Conservation (phyloP, 805 yeast species). For the Wickerhamomyces bovis region DNA sequence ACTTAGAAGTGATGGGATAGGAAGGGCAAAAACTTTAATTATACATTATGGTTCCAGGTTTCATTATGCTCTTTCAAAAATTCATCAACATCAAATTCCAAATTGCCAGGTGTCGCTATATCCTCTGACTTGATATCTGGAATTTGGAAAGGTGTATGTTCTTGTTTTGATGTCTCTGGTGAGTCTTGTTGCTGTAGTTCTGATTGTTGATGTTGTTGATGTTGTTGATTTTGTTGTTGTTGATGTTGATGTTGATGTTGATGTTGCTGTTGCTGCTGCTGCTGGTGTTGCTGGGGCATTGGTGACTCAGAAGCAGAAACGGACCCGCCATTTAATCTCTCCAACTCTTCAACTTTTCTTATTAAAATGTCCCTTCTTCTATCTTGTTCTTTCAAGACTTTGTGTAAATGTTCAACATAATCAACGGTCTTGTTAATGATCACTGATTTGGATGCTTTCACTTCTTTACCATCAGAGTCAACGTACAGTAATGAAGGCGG, state of each 20-base stretch:
- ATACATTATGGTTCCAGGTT: slow-evolving; percentile 9
- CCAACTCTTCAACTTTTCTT: slow-evolving; percentile 31
- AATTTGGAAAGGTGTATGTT: neutral
- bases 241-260: neutral
- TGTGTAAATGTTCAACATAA: slow-evolving; percentile 61
- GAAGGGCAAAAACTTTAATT: neutral
- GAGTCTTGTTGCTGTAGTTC: neutral
- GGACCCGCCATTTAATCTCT: slow-evolving; percentile 17
- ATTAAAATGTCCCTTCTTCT: slow-evolving; percentile 37
- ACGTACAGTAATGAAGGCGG: slow-evolving; percentile 64
- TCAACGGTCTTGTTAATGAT: slow-evolving; percentile 75
- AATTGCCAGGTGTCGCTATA: neutral
- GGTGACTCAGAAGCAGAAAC: slow-evolving; percentile 4
- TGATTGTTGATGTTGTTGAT: neutral
- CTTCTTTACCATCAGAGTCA: slow-evolving; percentile 45
- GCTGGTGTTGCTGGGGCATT: neutral
- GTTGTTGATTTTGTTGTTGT: neutral
- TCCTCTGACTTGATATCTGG: slow-evolving; percentile 16
- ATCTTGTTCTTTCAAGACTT: slow-evolving; percentile 54
- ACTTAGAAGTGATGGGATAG: too few relatives aligned
- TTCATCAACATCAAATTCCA: slow-evolving; percentile 22
- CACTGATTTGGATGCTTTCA: slow-evolving; percentile 78
- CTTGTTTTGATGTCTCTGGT: neutral
- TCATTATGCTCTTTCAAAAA: slow-evolving; percentile 18
- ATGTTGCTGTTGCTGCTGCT: neutral